These are phyloP conservation scores for Peniophora sp. DNA, from an alignment of 1,284 basidiomycete species.

Conservation along the genomic window DNA sequence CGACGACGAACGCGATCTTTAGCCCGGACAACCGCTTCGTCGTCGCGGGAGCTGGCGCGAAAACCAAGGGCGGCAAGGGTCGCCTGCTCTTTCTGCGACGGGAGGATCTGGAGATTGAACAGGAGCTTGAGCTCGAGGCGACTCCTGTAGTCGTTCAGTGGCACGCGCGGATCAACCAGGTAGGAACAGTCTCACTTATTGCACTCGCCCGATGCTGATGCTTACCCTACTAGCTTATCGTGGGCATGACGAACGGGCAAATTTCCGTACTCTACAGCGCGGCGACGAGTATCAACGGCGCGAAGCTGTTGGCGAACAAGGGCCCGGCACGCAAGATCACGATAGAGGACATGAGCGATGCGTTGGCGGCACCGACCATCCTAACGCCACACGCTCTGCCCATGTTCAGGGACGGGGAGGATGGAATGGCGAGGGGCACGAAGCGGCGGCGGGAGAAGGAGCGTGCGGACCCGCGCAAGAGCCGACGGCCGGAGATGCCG, in stretches of 20 bases:
- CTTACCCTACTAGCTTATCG: conserved; percentile 55
- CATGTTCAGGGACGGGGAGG: conserved; percentile 81
- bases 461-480: conserved; percentile 82
- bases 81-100: conserved; percentile 68
- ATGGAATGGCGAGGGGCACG: conserved; percentile 46
- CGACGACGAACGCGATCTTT: conserved; percentile 87
- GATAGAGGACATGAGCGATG: conserved; percentile 79
- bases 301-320: conserved; percentile 80
- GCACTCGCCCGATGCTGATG: not conserved
- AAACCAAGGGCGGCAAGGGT: conserved; percentile 60
- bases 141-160: conserved; percentile 86
- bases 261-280: conserved; percentile 91
- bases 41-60: conserved; percentile 72
- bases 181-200: conserved; percentile 24
- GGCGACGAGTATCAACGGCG: conserved; percentile 80
- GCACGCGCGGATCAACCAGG: conserved; percentile 98
- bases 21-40: conserved; percentile 87
- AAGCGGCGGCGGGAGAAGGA: conserved; percentile 87
- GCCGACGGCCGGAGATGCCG: conserved; percentile 85
- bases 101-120: conserved; percentile 60
- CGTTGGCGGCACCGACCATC: conserved; percentile 76
- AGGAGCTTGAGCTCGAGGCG: conserved; percentile 55
- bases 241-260: conserved; percentile 81
- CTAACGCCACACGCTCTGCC: conserved; percentile 85
- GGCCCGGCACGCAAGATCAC: conserved; percentile 65